Base-by-base conservation (phyloP, 2,329 filamentous ascomycete genomes). In the Arthrinium phaeospermum region DNA sequence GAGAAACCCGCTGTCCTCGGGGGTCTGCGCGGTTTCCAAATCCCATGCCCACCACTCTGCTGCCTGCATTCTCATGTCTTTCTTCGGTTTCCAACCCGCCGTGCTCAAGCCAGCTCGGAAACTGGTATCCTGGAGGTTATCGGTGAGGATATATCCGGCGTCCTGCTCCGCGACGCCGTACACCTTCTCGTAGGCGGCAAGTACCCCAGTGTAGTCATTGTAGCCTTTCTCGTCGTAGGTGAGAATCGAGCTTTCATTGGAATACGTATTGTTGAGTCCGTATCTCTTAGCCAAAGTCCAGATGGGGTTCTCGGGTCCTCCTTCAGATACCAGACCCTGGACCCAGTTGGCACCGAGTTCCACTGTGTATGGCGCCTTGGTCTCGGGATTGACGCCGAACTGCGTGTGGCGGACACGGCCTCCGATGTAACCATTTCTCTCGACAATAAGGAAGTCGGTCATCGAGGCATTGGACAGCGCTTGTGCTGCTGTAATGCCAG, bases 341-440 rank as follows among this genome's bases (percentile, higher is more conserved):
- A 86, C 79, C 91, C 91, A 93, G 74, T 93, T 93, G 8, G 91
- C 91, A 2, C 91, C 91, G 0, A 91, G 81, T 78, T 93, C 91
- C 13, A 93, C 83, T 0, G 83, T 85, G 73, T 90, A 91, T 0
- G 88, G 86, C 0, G 85, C 82, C 0, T 89, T 89, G 47, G 88
- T 82, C 0, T 80, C 47, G 4, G 81, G 78, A 34, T 69, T 49
- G 22, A 83, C 81, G 5, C 91, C 90, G 75, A 92, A 92, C 0
- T 83, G 82, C 0, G 85, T 85, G 73, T 92, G 87, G n/a, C 81
- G 81, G 51, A 91, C 86, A 7, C 91, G 87, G 1, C 91, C 91
- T 1, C 91, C 91, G 72, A 93, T 87, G 16, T 87, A 85, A 72
- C 87, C 83, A 16, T 90, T 90, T 73, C 90, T 89, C 73, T 93